These are phyloP conservation scores for Hirschfeldia incana DNA, from an alignment of 345 rosid genomes.

Conservation along the genomic window DNA sequence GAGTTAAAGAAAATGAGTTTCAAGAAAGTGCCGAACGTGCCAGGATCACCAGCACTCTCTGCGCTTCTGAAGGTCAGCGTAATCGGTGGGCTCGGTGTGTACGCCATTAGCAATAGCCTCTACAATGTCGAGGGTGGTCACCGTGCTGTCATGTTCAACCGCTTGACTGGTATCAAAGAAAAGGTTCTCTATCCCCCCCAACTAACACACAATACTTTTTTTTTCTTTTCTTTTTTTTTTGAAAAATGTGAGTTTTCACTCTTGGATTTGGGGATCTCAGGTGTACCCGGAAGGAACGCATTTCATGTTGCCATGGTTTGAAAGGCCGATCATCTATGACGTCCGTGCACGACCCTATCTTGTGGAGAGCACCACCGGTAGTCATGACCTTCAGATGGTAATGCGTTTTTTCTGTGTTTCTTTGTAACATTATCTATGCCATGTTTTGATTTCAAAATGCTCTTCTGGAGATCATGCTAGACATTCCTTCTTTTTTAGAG, in stretches of 20 bases:
- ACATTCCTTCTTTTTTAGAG: background rate
- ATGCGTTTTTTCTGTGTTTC: background rate
- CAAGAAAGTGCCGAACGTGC: constrained; percentile 43
- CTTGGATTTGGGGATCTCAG: background rate
- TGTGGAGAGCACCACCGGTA: background rate
- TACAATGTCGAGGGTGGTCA: constrained; percentile 46
- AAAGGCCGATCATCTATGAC: background rate
- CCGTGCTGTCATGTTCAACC: constrained; percentile 47
- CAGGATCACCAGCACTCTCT: constrained; percentile 42
- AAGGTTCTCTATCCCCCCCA: background rate
- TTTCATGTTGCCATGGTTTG: background rate
- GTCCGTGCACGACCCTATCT: constrained; percentile 2
- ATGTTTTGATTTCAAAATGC: background rate
- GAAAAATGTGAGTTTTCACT: background rate
- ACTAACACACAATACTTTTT: too few species aligned
- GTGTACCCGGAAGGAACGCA: background rate
- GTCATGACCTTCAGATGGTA: constrained; percentile 1
- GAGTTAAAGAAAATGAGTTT: constrained; percentile 32
- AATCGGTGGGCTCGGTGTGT: constrained; percentile 41
- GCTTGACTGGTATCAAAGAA: constrained; percentile 42
- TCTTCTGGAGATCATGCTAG: background rate
- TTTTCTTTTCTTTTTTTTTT: too few species aligned
- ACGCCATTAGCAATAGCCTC: constrained; percentile 34
- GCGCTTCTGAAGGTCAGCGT: constrained; percentile 40
- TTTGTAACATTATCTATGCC: background rate